Conservation (phyloP, 768 basidiomycete genomes). For the Tulasnella sp. region DNA sequence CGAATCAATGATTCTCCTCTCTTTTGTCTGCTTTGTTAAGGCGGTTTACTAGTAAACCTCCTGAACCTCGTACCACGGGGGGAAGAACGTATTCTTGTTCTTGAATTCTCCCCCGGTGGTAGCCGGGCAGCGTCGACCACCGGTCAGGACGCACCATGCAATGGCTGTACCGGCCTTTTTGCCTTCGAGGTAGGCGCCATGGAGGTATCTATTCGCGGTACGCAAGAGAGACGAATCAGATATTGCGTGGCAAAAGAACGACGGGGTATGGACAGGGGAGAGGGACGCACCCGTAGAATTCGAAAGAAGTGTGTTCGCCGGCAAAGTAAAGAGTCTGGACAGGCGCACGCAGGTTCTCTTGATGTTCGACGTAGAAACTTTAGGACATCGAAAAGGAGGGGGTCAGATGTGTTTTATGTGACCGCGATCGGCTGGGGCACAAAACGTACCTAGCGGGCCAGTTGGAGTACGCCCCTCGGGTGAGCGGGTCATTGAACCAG, state of each 20-base stretch:
- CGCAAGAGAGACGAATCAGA: not conserved
- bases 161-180: not conserved
- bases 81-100: not conserved
- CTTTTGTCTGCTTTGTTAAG: not conserved
- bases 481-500: slow-evolving; percentile 54
- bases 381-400: not conserved
- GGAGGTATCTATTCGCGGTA: slow-evolving; percentile 8
- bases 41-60: not conserved
- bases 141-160: not conserved
- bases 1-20: too few relatives aligned
- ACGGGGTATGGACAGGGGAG: not conserved
- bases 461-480: slow-evolving; percentile 62
- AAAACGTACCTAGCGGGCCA: slow-evolving; percentile 59
- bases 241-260: not conserved
- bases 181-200: slow-evolving; percentile 26
- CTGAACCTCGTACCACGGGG: slow-evolving; percentile 1
- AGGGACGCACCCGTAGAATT: slow-evolving; percentile 12
- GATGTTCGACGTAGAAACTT: slow-evolving; percentile 25
- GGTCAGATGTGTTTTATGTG: too few relatives aligned
- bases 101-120: not conserved
- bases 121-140: not conserved
- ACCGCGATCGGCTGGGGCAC: too few relatives aligned
- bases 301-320: slow-evolving; percentile 21
- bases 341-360: slow-evolving; percentile 23
- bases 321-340: slow-evolving; percentile 17